Base-by-base conservation (phyloP, 768 basidiomycete genomes). In the Boletus pseudopeckii region DNA sequence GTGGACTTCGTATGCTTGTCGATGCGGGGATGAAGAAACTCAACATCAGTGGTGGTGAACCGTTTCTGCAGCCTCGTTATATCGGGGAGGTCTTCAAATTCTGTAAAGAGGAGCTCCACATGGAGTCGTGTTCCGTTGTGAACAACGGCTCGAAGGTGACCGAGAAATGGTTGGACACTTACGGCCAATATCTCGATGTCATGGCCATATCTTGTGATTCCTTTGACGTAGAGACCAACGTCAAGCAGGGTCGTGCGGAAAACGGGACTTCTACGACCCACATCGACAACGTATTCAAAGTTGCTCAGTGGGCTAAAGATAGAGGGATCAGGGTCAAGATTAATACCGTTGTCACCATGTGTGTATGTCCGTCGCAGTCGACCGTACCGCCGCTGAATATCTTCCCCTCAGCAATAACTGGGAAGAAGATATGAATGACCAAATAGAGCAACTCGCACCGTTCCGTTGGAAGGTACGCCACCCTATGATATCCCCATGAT, bases 201-300 rank as follows among this genome's bases (percentile, higher is more conserved):
- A 75, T 76, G 67, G 74, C 74, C 0, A 72, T 76, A 3, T 75
- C 75, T 1, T 76, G 75, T 38, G 75, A 76, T 38, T 68, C 69
- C 13, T 76, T 76, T 37, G 71, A 72, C 44, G 15, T 39, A 0
- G 74, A 75, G 36, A 70, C 69, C 8, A 76, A 75, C 47, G 18
- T 69, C 34, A 66, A 55, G 20, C 64, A 72, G 43, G 70, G 74
- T 49, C 46, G 71, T 13, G 56, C 68, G 7, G 74, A 74, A 45
- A 61, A 74, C 18, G 70, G 64, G 10, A 65, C 59, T 0, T 20
- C 65, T 2, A 62, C 61, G 15, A 64, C 66, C 4, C 75, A 75
- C 37, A 64, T 75, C 7, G 37, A 26, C 20, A 65, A 60, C 0
- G 74, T 75, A 1, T 69, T 72, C 56, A 64, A 71, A 32, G 72